Percentiles rank a stretch among this genome's conserved stretches.
Evolutionary conservation across 169 alveolate genomes (phyloP).

Genomic region (Plasmodium inui): DNA sequence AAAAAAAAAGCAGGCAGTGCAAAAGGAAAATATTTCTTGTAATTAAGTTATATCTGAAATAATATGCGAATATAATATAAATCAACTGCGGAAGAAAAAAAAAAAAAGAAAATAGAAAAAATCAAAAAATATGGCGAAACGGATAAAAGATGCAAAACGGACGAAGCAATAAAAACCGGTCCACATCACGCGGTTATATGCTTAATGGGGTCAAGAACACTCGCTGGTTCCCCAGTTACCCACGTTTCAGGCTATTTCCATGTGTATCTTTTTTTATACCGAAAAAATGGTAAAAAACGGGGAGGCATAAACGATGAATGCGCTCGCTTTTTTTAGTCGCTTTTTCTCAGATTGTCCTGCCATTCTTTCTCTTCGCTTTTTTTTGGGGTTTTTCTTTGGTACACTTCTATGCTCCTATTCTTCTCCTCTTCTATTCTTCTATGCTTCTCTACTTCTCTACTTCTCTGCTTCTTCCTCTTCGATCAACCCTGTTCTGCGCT

Average conservation of each 20-base stretch:
- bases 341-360: slow-evolving; percentile 76
- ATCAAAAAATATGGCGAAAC: background rate
- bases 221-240: background rate
- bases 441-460: background rate
- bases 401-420: background rate
- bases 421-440: too few relatives aligned
- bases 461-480: background rate
- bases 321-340: slow-evolving; percentile 61
- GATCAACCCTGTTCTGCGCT: background rate
- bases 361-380: slow-evolving; percentile 31
- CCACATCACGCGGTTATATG: background rate
- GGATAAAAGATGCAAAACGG: background rate
- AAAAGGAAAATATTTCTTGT: slow-evolving; percentile 50
- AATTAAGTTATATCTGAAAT: slow-evolving; percentile 42
- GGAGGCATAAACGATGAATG: slow-evolving; percentile 59
- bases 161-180: background rate
- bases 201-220: background rate
- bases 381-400: background rate
- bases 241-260: background rate
- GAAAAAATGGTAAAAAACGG: slow-evolving; percentile 73
- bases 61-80: slow-evolving; percentile 49
- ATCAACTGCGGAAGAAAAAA: slow-evolving; percentile 9
- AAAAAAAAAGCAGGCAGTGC: slow-evolving; percentile 54
- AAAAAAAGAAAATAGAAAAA: slow-evolving; percentile 25
- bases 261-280: slow-evolving; percentile 45